Conservation (phyloP, 1,139 yeast genomes). For the Hansenula lynferdii region DNA sequence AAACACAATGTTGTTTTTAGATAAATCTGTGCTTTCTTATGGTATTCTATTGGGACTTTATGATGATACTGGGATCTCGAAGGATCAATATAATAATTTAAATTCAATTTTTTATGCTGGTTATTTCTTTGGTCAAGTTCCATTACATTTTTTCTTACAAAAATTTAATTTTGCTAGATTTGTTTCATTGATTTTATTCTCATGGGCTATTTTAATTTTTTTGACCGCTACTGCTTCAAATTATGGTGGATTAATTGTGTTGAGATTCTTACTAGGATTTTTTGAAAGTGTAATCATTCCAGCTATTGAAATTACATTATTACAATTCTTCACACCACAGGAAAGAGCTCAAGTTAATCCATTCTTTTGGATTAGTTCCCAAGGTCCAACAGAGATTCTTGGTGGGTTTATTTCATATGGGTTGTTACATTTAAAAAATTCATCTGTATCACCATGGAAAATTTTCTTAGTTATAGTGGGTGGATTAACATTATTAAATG, state of each 20-base stretch:
- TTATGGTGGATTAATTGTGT: slow-evolving; percentile 34
- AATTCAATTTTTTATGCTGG: slow-evolving; percentile 42
- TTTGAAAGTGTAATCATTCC: slow-evolving; percentile 44
- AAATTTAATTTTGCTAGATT: slow-evolving; percentile 28
- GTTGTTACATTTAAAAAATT: slow-evolving; percentile 21
- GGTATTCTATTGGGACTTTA: slow-evolving; percentile 41
- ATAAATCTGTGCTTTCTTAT: slow-evolving; percentile 39
- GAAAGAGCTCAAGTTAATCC: slow-evolving; percentile 42
- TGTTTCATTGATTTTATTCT: slow-evolving; percentile 29
- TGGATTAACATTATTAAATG: slow-evolving; percentile 39
- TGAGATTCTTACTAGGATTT: slow-evolving; percentile 40
- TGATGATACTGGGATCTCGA: slow-evolving; percentile 35
- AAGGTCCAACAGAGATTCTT: slow-evolving; percentile 37
- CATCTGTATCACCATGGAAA: slow-evolving; percentile 40
- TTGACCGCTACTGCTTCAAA: slow-evolving; percentile 5
- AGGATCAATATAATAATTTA: slow-evolving; percentile 31
- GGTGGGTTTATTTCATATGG: slow-evolving; percentile 28
- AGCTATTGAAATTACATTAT: slow-evolving; percentile 45
- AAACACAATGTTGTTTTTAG: slow-evolving; percentile 36
- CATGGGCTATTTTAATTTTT: background rate
- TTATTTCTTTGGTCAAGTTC: slow-evolving; percentile 32
- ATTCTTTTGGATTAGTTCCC: slow-evolving; percentile 45
- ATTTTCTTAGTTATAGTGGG: slow-evolving; percentile 43
- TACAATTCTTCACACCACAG: slow-evolving; percentile 42
- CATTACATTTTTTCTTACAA: slow-evolving; percentile 31